phyloP scores from a whole-genome alignment of 2,329 filamentous ascomycete genomes.

The Colletotrichum chrysophilum region DNA sequence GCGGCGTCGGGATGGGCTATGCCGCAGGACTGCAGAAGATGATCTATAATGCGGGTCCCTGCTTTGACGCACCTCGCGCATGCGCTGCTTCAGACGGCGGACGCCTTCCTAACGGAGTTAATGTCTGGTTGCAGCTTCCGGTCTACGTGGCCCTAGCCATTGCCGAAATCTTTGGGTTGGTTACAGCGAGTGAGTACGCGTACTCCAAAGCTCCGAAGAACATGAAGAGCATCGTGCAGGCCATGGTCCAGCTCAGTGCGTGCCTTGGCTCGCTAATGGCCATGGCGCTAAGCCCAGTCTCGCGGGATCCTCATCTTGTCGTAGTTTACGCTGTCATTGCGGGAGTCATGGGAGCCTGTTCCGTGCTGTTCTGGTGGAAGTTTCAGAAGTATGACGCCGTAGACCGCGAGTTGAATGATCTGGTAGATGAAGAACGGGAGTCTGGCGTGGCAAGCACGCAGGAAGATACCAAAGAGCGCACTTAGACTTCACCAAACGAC shows the following conservation, averaged over 20 bases:
- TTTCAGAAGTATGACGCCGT: background rate
- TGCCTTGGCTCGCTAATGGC: constrained; percentile 2
- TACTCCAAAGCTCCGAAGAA: constrained; percentile 45
- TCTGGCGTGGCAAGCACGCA: background rate
- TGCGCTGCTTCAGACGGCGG: constrained; percentile 27
- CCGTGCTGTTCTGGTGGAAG: background rate
- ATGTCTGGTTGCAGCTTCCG: constrained; percentile 44
- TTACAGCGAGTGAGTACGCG: constrained; percentile 46
- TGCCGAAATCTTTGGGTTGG: constrained; percentile 46
- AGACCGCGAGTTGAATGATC: background rate
- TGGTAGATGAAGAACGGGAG: background rate
- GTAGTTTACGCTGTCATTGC: background rate
- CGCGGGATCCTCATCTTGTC: background rate
- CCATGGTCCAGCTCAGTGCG: constrained; percentile 26
- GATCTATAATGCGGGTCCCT: constrained; percentile 31
- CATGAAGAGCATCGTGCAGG: constrained; percentile 39
- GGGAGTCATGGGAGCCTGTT: background rate
- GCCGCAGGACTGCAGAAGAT: constrained; percentile 53
- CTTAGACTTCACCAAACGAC: background rate
- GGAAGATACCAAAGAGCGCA: background rate
- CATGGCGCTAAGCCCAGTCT: background rate
- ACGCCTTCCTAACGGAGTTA: constrained; percentile 33
- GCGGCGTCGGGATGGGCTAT: constrained; percentile 51
- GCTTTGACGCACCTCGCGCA: constrained; percentile 21
- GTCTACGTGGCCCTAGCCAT: constrained; percentile 41